Base-by-base conservation (phyloP, 2,329 filamentous ascomycete species). In the Ophiocordyceps camponoti-saundersi region DNA sequence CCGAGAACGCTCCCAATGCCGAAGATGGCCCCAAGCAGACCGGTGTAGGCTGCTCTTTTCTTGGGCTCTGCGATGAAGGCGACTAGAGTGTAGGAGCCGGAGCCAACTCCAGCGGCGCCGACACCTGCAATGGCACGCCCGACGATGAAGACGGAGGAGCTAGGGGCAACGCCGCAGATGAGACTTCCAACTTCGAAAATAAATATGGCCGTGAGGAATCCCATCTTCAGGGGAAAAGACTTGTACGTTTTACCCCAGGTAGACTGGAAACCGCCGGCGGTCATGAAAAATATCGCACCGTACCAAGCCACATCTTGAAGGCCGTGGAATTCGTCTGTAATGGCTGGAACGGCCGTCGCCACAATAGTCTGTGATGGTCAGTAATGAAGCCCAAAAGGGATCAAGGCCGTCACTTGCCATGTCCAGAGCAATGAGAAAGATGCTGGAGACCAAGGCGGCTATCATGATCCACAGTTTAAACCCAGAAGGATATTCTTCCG, bases 11-110 rank as follows among this genome's bases (percentile, higher is more conserved):
- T 59, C 13, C 62, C 62, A 12, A 65, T 53, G 26, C 61, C 61
- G 39, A 62, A 65, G 0, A 61, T 52, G 3, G 61, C 59, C 12
- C 63, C 63, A 32, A 65, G 56, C 46, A 65, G 59, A 22, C 62
- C 64, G n/a, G 61, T 65, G 43, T 62, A 63, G 13, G 57, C 59
- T 20, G 63, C 61, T 4, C 62, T 56, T 44, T 54, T 57, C 52
- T 59, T 57, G 15, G 61, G 63, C 23, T 58, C 57, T 3, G 62
- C 64, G 32, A 60, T 56, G 47, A 66, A 72, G 1, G 63, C 70
- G 52, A 73, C 69, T 50, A 74, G 72, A 26, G 65, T 72, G 56
- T 73, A 69, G 3, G 65, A 63, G 0, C 72, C 72, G 2, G 62
- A 64, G 45, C 64, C 65, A 12, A 77, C 56, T 13, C 69, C 75